A percentile compares a stretch with the other conserved stretches of the same genome.
Conservation (phyloP, 495 filamentous ascomycete species). For the Entonaema liquescens region DNA sequence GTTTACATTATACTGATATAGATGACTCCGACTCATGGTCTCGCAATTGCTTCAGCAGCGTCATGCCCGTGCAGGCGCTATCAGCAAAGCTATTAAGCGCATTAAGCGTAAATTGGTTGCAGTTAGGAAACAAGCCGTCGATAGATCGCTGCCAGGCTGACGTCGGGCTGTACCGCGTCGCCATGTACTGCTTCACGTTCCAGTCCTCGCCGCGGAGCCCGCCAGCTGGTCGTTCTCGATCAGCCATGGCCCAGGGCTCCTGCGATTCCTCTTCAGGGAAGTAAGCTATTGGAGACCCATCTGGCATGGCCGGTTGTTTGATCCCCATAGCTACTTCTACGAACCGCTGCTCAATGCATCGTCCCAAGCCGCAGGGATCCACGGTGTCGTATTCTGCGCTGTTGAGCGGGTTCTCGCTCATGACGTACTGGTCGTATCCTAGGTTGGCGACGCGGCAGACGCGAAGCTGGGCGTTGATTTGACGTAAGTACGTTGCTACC, state of each 20-base stretch:
- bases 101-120: constrained; percentile 35
- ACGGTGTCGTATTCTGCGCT: constrained; percentile 28
- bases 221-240: background rate
- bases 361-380: constrained; percentile 35
- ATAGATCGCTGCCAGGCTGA: constrained; percentile 33
- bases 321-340: constrained; percentile 40
- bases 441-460: constrained; percentile 39
- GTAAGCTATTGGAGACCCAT: constrained; percentile 30
- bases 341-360: constrained; percentile 39
- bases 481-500: constrained; percentile 39
- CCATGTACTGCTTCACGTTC: constrained; percentile 18
- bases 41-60: constrained; percentile 14
- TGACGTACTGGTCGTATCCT: constrained; percentile 33
- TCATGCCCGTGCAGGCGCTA: constrained; percentile 34
- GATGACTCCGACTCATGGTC: background rate
- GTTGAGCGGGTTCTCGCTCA: constrained; percentile 2
- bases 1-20: background rate
- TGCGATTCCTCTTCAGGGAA: constrained; percentile 20
- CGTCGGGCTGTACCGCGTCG: constrained; percentile 25
- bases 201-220: constrained; percentile 6
- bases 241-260: constrained; percentile 28
- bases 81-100: constrained; percentile 37
- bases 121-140: constrained; percentile 42
- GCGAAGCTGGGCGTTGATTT: constrained; percentile 22
- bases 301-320: constrained; percentile 16